Conservation (phyloP, 768 basidiomycete genomes). For the Boletus tylopilopsis region DNA sequence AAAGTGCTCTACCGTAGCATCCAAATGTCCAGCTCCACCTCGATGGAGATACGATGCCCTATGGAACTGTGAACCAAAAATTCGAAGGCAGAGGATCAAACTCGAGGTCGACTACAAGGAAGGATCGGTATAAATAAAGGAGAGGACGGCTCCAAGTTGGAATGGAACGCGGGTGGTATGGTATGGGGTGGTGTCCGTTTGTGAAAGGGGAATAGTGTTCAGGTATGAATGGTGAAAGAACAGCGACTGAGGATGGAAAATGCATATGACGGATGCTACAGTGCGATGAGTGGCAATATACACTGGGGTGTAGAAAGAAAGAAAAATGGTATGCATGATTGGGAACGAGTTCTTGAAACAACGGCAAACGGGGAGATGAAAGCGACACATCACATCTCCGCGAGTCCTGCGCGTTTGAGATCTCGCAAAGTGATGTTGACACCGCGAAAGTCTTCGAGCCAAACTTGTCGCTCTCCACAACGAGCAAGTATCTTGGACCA, state of each 20-base stretch:
- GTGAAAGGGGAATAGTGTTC: constrained; percentile 1
- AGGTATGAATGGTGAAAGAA: neutral
- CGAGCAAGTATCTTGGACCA: constrained; percentile 47
- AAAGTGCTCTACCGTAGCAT: constrained; percentile 5
- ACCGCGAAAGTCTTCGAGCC: constrained; percentile 63
- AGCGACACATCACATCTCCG: constrained; percentile 4
- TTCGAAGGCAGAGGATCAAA: constrained; percentile 7
- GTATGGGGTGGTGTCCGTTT: constrained; percentile 1
- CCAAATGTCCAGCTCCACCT: constrained; percentile 21
- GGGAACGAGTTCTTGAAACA: constrained; percentile 3
- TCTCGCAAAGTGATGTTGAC: constrained; percentile 51
- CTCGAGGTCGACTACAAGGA: neutral
- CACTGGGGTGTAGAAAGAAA: constrained; percentile 21
- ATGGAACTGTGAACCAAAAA: constrained; percentile 2
- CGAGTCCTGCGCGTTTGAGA: constrained; percentile 35
- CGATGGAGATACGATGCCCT: constrained; percentile 11
- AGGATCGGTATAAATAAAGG: constrained; percentile 5
- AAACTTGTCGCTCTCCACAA: constrained; percentile 53
- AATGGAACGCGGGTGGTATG: constrained; percentile 2
- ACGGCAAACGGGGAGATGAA: neutral
- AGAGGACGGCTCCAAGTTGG: constrained; percentile 15
- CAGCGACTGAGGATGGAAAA: constrained; percentile 10
- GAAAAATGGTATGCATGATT: constrained; percentile 19
- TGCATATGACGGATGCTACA: constrained; percentile 30
- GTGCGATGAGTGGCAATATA: constrained; percentile 28